Base-by-base conservation (phyloP, 2,329 filamentous ascomycete genomes). In the Xylaria multiplex region DNA sequence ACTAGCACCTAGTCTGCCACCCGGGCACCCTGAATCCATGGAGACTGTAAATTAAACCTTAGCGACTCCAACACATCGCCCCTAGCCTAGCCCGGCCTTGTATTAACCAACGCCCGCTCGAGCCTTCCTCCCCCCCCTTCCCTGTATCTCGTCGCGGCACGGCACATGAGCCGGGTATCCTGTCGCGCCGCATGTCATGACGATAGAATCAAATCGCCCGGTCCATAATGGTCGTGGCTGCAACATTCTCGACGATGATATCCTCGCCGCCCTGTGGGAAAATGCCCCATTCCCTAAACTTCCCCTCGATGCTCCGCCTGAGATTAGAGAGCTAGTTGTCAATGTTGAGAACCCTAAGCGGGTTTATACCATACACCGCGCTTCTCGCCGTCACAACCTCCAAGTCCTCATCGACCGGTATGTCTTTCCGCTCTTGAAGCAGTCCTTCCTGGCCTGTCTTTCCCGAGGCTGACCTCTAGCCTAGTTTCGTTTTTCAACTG, bases 401-500 rank as follows among this genome's bases (percentile, higher is more conserved):
- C 90, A 93, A 75, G 79, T 86, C 3, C 79, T 93, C 16, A 87
- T 93, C 14, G 88, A 91, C 73, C 88, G 85, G 89, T 91, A 76
- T 70, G 84, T 63, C 45, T 66, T 42, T 69, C 58, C 37, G 52
- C 22, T n/a, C 53, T 13, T 19, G 27, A 8, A 42, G 22, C 43
- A 14, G 40, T 11, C 14, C 6, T 42, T 43, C 35, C 35, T 8
- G 43, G 6, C 19, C 22, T n/a, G 27, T 32, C 27, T 27, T 37
- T 64, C 30, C 57, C 59, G 65, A 74, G 56, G 71, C 69, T 67
- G 52, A 69, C 53, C 37, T 63, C 42, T 9, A n/a, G 45, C 64
- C 27, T 69, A 95, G 92, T 73, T 96, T 92, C 75, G 88, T 94
- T 56, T 83, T 87, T 40, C 93, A 97, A 79, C 86, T 97, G n/a